A percentile compares a stretch with the other conserved stretches of the same genome.
Evolutionary conservation across 257 asterid genomes (phyloP).

Genomic region (Nicotiana undulata): DNA sequence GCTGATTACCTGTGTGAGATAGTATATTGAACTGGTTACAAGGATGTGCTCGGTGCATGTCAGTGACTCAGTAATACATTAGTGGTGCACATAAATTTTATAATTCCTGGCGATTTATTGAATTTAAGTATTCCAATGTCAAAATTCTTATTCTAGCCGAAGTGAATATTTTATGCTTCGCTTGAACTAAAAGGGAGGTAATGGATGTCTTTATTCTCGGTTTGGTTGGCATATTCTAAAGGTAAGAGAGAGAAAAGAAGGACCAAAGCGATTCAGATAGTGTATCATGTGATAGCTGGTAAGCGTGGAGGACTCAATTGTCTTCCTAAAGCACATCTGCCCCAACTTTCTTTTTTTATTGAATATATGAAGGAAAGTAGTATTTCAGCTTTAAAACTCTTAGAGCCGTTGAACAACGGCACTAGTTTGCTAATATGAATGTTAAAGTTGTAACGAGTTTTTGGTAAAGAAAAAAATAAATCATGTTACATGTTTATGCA

Average conservation of each 20-base stretch:
- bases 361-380: not conserved
- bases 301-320: not conserved
- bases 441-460: not conserved
- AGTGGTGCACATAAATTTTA: not conserved
- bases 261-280: not conserved
- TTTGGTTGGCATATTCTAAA: not conserved
- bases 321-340: not conserved
- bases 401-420: not conserved
- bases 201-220: not conserved
- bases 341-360: too few species aligned
- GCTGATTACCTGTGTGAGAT: too few species aligned
- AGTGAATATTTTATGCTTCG: not conserved
- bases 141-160: not conserved
- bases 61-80: not conserved
- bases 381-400: not conserved
- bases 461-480: too few species aligned
- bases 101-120: not conserved
- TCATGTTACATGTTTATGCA: too few species aligned
- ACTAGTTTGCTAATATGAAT: not conserved
- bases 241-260: too few species aligned
- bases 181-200: not conserved
- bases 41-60: not conserved
- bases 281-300: not conserved
- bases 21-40: not conserved
- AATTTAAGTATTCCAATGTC: not conserved